Percentiles rank a stretch among this genome's conserved stretches.
These are phyloP conservation scores for Pseudopyrenochaeta lycopersici DNA, from an alignment of 2,329 filamentous ascomycete species.

Conservation along the genomic window DNA sequence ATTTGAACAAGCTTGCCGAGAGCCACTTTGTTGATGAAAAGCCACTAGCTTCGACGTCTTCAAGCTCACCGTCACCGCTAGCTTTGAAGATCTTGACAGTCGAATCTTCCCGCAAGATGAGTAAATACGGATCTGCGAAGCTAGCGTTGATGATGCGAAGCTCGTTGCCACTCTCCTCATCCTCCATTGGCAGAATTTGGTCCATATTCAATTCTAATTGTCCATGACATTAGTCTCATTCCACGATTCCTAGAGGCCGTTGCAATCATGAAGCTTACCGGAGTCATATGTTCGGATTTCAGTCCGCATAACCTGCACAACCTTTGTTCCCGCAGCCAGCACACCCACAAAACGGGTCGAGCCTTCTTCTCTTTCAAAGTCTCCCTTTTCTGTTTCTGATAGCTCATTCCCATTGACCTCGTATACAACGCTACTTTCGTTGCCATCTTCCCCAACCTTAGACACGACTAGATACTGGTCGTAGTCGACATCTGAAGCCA, in stretches of 20 bases:
- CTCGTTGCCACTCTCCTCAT: slow-evolving; percentile 81
- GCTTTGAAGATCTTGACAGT: slow-evolving; percentile 82
- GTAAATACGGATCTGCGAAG: slow-evolving; percentile 85
- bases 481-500: slow-evolving; percentile 65
- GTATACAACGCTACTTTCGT: slow-evolving; percentile 82
- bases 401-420: slow-evolving; percentile 76
- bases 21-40: slow-evolving; percentile 75
- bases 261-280: slow-evolving; percentile 63
- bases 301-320: slow-evolving; percentile 86
- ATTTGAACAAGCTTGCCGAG: slow-evolving; percentile 83
- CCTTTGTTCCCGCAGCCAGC: slow-evolving; percentile 79
- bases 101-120: slow-evolving; percentile 84
- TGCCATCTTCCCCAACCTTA: slow-evolving; percentile 70
- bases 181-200: slow-evolving; percentile 91
- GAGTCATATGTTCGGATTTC: slow-evolving; percentile 92
- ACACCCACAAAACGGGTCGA: slow-evolving; percentile 86
- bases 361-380: slow-evolving; percentile 91
- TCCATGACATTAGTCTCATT: background rate
- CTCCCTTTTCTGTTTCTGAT: slow-evolving; percentile 79
- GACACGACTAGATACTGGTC: slow-evolving; percentile 86
- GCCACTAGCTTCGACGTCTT: slow-evolving; percentile 75
- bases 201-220: slow-evolving; percentile 78
- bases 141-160: slow-evolving; percentile 81
- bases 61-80: slow-evolving; percentile 82
- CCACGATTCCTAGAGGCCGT: background rate